phyloP scores from a whole-genome alignment of 371 early-diverging fungal species.

The Actinomortierella ambigua region DNA sequence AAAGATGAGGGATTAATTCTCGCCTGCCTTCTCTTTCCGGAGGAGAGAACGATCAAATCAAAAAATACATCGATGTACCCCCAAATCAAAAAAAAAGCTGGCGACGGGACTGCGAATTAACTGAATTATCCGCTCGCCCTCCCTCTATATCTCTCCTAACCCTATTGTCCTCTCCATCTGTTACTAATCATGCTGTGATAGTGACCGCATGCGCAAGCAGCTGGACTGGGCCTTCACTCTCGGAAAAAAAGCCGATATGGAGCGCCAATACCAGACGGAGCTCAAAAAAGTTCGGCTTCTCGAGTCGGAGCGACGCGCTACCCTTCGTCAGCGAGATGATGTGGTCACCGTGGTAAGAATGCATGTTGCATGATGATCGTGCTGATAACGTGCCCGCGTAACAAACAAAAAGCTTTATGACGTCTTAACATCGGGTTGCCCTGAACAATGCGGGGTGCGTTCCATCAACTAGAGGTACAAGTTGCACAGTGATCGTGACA shows the following conservation, averaged over 20 bases:
- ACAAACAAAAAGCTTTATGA: background rate
- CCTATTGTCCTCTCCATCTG: background rate
- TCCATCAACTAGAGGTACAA: conserved; percentile 14
- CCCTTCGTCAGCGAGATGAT: conserved; percentile 33
- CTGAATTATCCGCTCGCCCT: too few species aligned
- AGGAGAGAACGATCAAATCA: too few species aligned
- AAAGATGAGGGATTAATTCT: too few species aligned
- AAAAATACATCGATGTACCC: too few species aligned
- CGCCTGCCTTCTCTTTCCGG: too few species aligned
- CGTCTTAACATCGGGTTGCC: background rate
- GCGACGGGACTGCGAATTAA: too few species aligned
- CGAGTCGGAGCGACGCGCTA: conserved; percentile 32
- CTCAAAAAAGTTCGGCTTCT: conserved; percentile 22
- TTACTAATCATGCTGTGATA: background rate
- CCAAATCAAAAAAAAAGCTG: too few species aligned
- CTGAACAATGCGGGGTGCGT: too few species aligned
- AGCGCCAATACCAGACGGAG: conserved; percentile 16
- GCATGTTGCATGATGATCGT: too few species aligned
- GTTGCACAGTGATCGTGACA: conserved; percentile 21
- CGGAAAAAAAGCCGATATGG: conserved; percentile 28
- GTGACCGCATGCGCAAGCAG: conserved; percentile 29
- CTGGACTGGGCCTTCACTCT: conserved; percentile 34
- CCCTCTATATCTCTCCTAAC: background rate
- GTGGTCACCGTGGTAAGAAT: conserved; percentile 32
- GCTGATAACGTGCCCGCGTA: background rate